These are phyloP conservation scores for Maudiozyma pseudohumilis DNA, from an alignment of 805 yeast species.

Conservation along the genomic window DNA sequence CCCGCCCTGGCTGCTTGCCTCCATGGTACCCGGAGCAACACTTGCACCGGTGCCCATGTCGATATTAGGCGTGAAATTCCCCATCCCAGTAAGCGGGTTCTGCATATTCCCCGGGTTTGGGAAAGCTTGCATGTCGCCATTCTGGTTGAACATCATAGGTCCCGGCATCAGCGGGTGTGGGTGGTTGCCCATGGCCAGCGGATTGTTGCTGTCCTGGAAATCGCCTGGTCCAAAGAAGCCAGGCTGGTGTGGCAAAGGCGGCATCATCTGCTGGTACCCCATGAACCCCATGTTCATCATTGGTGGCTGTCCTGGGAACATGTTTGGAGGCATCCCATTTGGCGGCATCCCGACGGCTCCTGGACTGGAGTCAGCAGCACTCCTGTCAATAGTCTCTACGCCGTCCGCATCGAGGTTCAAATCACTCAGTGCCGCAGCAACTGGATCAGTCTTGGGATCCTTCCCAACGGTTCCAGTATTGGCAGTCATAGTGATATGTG, in stretches of 20 bases:
- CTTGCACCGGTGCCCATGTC: not conserved
- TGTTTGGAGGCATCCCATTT: not conserved
- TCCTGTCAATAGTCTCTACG: conserved; percentile 1
- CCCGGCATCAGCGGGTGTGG: conserved; percentile 5
- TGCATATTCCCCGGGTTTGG: conserved; percentile 3
- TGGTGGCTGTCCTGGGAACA: conserved; percentile 15
- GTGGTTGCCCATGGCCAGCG: conserved; percentile 3
- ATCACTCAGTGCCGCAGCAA: conserved; percentile 26
- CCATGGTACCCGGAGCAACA: conserved; percentile 1
- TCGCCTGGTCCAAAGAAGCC: conserved; percentile 22
- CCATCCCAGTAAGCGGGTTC: conserved; percentile 3
- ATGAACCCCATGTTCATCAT: conserved; percentile 27
- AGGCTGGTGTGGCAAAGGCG: conserved; percentile 23
- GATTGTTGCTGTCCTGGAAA: conserved; percentile 12
- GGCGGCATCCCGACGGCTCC: not conserved
- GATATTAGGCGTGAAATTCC: conserved; percentile 2
- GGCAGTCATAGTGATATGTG: not conserved
- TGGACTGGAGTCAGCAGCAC: not conserved
- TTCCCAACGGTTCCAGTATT: conserved; percentile 5
- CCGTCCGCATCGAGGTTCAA: conserved; percentile 22
- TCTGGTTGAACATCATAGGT: conserved; percentile 11
- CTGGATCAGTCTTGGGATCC: conserved; percentile 3
- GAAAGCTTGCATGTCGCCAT: conserved; percentile 12
- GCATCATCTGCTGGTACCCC: conserved; percentile 28
- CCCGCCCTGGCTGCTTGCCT: conserved; percentile 2